Evolutionary conservation across 1,284 basidiomycete species (phyloP), one percentile per base, ranked within the genome.

Genomic region (Boletus sp.): DNA sequence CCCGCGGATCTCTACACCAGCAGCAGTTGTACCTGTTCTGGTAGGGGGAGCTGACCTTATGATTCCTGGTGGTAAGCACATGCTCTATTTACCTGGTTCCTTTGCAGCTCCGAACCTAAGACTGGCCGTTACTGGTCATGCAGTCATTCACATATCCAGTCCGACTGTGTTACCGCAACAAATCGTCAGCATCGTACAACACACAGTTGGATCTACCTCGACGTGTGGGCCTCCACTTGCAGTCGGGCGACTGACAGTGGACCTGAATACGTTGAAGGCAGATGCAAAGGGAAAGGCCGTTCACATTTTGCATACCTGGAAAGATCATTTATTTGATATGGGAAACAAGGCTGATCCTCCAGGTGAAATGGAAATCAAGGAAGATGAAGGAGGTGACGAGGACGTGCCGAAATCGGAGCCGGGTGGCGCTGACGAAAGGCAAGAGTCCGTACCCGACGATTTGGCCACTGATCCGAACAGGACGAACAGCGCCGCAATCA

Each of bases 31-130:
- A 33, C 79, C 82, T 2, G 72, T 81, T 36, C 73, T 90, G 17
- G 65, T 80, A 14, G 78, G 79, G 27, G 88, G 87, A 19, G 86
- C 87, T 1, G 84, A 89, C 66, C 73, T 90, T 6, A 88, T 89
- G 84, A 81, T 87, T 30, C 84, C 86, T 4, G 87, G 87, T 67
- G 84, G 87, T 82, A 61, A 63, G 78, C 69, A 44, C 17, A 39
- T 20, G 9, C 29, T 29, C 14, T 27, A 7, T 41, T 20, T 16
- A 46, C 19, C 16, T 38, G 2, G 41, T 43, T 13, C 46, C 12
- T 48, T 44, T 17, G 12, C 3, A 17, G 39, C 30, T 12, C 29
- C 38, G 6, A 13, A 42, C 39, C 17, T 47, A 38, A 38, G 49
- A 44, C 41, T 26, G 37, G 16, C 36, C 10, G 10, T 41, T 2